Evolutionary conservation across 2,329 filamentous ascomycete genomes (phyloP).

Genomic region (Thielaviopsis euricoi): DNA sequence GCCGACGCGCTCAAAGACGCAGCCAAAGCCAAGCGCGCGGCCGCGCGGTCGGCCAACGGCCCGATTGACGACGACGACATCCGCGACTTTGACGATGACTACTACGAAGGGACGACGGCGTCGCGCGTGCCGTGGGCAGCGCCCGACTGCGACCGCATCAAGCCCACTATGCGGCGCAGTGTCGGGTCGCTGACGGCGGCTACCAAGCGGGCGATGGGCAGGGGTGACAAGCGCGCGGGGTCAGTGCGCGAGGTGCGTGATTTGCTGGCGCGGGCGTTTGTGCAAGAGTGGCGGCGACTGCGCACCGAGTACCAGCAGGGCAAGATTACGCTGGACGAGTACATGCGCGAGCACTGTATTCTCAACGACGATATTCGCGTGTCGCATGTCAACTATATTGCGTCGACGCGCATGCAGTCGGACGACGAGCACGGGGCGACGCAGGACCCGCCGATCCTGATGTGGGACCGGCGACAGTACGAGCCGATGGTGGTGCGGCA

Average conservation of each 20-base stretch:
- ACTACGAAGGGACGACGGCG: not conserved
- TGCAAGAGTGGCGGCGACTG: not conserved
- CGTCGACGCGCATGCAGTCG: constrained; percentile 24
- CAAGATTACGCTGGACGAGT: constrained; percentile 14
- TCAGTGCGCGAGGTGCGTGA: constrained; percentile 1
- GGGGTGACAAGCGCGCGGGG: not conserved
- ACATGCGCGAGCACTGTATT: constrained; percentile 17
- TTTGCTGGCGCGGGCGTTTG: constrained; percentile 3
- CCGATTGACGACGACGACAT: not conserved
- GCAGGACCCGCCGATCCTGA: constrained; percentile 33
- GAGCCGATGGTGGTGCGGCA: constrained; percentile 47
- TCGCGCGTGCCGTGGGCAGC: not conserved
- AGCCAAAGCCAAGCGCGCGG: not conserved
- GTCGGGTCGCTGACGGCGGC: not conserved
- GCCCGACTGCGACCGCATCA: not conserved
- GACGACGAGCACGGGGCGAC: constrained; percentile 39
- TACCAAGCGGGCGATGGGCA: not conserved
- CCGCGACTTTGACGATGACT: not conserved
- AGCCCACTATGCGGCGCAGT: not conserved
- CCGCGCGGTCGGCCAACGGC: not conserved
- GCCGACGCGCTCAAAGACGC: not conserved
- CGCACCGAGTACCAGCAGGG: constrained; percentile 6
- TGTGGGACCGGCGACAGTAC: constrained; percentile 53
- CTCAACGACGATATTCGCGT: constrained; percentile 20
- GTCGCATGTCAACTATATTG: constrained; percentile 19